A percentile compares a stretch with the other conserved stretches of the same genome.
Conservation (phyloP, 148 eudicot genomes). For the Silene conica region DNA sequence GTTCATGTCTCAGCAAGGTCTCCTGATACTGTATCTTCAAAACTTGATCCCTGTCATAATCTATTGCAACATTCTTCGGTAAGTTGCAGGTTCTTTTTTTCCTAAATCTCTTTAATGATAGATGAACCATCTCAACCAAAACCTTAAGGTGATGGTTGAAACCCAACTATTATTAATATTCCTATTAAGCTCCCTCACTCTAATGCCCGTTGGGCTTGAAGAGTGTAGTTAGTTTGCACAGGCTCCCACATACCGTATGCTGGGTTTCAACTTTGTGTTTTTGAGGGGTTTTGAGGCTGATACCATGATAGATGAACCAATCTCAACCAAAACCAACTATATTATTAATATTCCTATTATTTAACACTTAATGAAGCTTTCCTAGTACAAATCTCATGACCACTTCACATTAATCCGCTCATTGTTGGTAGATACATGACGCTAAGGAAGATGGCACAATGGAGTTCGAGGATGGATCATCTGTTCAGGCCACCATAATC, state of each 20-base stretch:
- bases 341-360: too few relatives aligned
- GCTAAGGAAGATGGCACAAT: conserved; percentile 44
- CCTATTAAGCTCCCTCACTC: too few relatives aligned
- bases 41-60: conserved; percentile 32
- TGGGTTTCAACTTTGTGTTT: too few relatives aligned
- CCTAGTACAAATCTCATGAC: background rate
- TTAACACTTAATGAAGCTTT: background rate
- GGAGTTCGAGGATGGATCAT: conserved; percentile 42
- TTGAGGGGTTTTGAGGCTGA: too few relatives aligned
- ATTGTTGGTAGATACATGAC: conserved; percentile 31
- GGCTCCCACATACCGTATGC: too few relatives aligned
- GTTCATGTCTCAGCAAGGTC: conserved; percentile 68
- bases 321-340: too few relatives aligned
- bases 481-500: conserved; percentile 41
- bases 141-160: too few relatives aligned
- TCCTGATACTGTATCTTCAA: conserved; percentile 26
- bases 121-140: too few relatives aligned
- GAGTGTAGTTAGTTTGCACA: too few relatives aligned
- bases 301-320: too few relatives aligned
- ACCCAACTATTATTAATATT: too few relatives aligned
- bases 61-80: conserved; percentile 53
- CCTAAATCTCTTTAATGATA: background rate
- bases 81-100: background rate
- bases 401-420: background rate
- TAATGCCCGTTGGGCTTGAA: too few relatives aligned